Conservation (phyloP, 73 alveolate species). For the Paramecium octaurelia region DNA sequence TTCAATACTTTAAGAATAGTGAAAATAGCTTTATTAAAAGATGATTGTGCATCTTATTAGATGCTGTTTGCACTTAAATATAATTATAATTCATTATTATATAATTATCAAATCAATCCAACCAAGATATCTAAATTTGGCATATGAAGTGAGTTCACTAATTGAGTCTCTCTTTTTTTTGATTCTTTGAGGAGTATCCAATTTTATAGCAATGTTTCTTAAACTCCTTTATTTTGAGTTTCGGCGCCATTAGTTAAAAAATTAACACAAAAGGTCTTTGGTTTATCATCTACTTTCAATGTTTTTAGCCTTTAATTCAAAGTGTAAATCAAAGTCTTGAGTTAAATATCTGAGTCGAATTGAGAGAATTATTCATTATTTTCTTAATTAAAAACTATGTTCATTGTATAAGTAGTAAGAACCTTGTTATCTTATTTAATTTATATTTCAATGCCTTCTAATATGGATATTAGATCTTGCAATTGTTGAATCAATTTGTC, state of each 20-base stretch:
- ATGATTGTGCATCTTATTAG: neutral
- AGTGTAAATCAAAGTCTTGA: neutral
- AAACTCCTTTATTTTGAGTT: neutral
- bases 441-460: constrained; percentile 5
- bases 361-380: neutral
- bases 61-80: neutral
- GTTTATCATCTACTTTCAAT: neutral
- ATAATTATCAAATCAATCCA: neutral
- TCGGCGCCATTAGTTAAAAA: constrained; percentile 16
- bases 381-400: neutral
- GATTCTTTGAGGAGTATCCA: neutral
- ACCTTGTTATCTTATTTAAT: neutral
- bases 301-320: neutral
- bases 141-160: neutral
- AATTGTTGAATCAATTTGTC: neutral
- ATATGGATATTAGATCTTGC: neutral
- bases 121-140: constrained; percentile 4
- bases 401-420: neutral
- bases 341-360: constrained; percentile 13
- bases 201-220: neutral
- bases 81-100: neutral
- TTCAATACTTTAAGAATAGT: no score
- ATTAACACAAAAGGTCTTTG: neutral
- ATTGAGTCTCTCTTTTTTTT: neutral
- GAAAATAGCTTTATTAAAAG: neutral